Base-by-base conservation (phyloP, 1,284 basidiomycete species). In the Puccinia horiana region DNA sequence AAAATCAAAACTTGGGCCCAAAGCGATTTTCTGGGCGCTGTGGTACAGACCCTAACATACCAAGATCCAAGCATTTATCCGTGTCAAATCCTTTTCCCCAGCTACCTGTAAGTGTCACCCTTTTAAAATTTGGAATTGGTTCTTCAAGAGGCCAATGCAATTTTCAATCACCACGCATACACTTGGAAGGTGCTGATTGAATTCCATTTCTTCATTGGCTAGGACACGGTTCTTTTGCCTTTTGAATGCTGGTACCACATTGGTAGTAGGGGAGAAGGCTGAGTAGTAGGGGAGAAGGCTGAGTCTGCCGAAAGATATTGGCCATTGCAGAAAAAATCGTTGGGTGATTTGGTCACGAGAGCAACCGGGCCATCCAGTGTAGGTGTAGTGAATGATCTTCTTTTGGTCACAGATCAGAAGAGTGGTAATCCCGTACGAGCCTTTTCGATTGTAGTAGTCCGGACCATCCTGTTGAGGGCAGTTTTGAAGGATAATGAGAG, bases 261-360 rank as follows among this genome's bases (percentile, higher is more conserved):
- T 29, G 23, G 9, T 69, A n/a, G 65, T 11, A 5, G 65, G 20
- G 23, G 35, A 6, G n/a, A n/a, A n/a, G n/a, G n/a, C n/a, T n/a
- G n/a, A n/a, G n/a, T n/a, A n/a, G n/a, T n/a, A n/a, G n/a, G n/a
- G n/a, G n/a, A n/a, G 29, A 37, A 12, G 4, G n/a, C 65, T 23
- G 65, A 69, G 35, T 69, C 65, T 26, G 65, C 65, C 32, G 29
- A 44, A 14, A 69, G 42, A 23, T 69, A 69, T 35, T 69, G n/a
- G 35, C 35, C 35, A 37, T n/a, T n/a, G 42, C 9, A n/a, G 56
- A 58, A 58, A 29, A 58, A 58, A n/a, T 58, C 20, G 20, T 9
- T 6, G 20, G 56, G 56, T 8, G 20, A n/a, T 6, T 29, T 58
- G 56, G 56, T 58, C 56, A 58, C 20, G 56, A 9, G 56, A 58